A percentile compares a stretch with the other conserved stretches of the same genome.
These are phyloP conservation scores for Trichophyton benhamiae DNA, from an alignment of 2,329 filamentous ascomycete species.

Conservation along the genomic window DNA sequence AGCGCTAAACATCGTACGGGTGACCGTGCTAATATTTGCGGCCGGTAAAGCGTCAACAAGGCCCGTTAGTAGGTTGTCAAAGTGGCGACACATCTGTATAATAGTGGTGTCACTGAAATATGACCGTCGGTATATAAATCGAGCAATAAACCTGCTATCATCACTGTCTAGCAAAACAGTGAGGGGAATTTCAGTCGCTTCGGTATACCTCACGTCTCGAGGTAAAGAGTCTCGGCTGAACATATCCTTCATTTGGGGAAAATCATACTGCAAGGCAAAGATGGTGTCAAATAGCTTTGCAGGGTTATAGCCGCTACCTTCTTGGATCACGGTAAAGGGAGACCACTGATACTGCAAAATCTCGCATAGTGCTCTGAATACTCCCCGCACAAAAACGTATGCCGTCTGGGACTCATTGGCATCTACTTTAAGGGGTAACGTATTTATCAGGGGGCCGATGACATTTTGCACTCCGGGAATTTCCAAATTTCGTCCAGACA, in stretches of 20 bases:
- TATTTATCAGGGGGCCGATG: background rate
- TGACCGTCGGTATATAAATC: background rate
- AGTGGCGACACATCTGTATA: background rate
- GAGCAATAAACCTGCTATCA: background rate
- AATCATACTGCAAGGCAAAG: slow-evolving; percentile 2
- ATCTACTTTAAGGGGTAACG: background rate
- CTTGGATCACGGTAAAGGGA: background rate
- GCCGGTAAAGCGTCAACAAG: background rate
- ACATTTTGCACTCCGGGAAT: background rate
- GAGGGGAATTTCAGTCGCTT: background rate
- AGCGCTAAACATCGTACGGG: background rate
- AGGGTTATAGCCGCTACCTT: background rate
- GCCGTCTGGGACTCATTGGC: background rate
- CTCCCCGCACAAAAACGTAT: background rate
- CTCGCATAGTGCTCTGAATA: background rate
- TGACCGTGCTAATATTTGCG: background rate
- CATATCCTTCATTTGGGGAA: background rate
- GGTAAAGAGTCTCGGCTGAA: background rate
- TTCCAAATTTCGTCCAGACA: slow-evolving; percentile 25
- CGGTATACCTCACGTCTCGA: background rate
- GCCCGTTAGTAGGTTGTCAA: background rate
- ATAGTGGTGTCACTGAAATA: background rate
- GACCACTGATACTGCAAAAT: slow-evolving; percentile 5
- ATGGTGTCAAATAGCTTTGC: slow-evolving; percentile 4
- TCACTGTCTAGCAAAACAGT: background rate